Evolutionary conservation across 2,329 filamentous ascomycete species (phyloP).

Genomic region (Ascochyta fabae): DNA sequence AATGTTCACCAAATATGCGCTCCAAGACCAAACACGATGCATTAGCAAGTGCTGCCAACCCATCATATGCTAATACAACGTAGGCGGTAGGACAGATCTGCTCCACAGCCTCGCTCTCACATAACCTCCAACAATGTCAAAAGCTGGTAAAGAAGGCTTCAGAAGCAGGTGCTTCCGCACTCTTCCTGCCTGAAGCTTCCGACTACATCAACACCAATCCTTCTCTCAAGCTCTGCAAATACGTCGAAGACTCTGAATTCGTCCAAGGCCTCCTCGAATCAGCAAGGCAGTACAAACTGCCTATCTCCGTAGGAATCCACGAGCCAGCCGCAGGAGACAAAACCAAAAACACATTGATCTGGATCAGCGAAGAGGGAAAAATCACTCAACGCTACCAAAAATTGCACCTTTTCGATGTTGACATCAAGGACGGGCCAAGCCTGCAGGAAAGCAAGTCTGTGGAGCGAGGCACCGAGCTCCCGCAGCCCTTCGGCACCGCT

Average conservation of each 20-base stretch:
- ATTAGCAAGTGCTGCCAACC: no score
- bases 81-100: conserved; percentile 91
- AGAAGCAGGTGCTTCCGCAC: conserved; percentile 76
- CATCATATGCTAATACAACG: background rate
- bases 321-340: conserved; percentile 53
- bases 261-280: conserved; percentile 75
- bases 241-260: conserved; percentile 72
- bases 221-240: conserved; percentile 71
- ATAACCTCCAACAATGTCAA: conserved; percentile 82
- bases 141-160: conserved; percentile 75
- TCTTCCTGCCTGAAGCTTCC: conserved; percentile 91
- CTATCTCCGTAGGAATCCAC: conserved; percentile 88
- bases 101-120: conserved; percentile 76
- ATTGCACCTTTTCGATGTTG: conserved; percentile 84
- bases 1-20: background rate
- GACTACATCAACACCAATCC: conserved; percentile 81
- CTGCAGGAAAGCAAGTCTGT: conserved; percentile 72
- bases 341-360: conserved; percentile 70
- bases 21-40: no score
- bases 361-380: conserved; percentile 67
- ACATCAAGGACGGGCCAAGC: conserved; percentile 62
- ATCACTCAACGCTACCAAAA: conserved; percentile 79
- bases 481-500: conserved; percentile 73
- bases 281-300: conserved; percentile 68
- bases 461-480: conserved; percentile 61